Evolutionary conservation across 2,329 filamentous ascomycete species (phyloP).

Genomic region (Periconia digitata): DNA sequence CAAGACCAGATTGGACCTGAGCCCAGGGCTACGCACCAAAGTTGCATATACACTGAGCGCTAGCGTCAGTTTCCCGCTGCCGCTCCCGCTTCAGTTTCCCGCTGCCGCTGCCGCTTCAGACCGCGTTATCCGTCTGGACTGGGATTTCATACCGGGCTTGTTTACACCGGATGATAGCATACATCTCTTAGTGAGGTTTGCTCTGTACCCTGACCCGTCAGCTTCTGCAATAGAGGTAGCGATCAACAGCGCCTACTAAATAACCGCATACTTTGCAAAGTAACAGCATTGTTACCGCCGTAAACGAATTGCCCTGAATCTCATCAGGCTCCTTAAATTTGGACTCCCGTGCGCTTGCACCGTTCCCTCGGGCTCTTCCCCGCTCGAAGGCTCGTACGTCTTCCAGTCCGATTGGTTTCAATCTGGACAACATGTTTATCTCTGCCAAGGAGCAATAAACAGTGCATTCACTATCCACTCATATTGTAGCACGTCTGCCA

Average conservation of each 20-base stretch:
- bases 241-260: too few species aligned
- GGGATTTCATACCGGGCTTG: background rate
- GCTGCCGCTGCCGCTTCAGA: too few species aligned
- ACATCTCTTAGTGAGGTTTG: too few species aligned
- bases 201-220: too few species aligned
- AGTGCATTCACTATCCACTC: constrained; percentile 1
- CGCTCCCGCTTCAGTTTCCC: background rate
- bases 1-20: background rate
- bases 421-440: background rate
- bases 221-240: too few species aligned
- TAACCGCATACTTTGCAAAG: too few species aligned
- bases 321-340: background rate
- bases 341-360: background rate
- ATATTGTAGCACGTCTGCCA: constrained; percentile 3
- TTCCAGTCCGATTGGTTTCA: background rate
- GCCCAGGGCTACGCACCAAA: background rate
- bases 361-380: background rate
- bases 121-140: too few species aligned
- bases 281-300: too few species aligned
- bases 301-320: too few species aligned
- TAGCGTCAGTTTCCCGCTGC: background rate
- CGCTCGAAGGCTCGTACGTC: background rate
- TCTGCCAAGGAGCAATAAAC: background rate
- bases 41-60: background rate
- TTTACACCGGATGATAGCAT: too few species aligned